Conservation (phyloP, 1,284 basidiomycete genomes). For the Papiliotrema flavescens region DNA sequence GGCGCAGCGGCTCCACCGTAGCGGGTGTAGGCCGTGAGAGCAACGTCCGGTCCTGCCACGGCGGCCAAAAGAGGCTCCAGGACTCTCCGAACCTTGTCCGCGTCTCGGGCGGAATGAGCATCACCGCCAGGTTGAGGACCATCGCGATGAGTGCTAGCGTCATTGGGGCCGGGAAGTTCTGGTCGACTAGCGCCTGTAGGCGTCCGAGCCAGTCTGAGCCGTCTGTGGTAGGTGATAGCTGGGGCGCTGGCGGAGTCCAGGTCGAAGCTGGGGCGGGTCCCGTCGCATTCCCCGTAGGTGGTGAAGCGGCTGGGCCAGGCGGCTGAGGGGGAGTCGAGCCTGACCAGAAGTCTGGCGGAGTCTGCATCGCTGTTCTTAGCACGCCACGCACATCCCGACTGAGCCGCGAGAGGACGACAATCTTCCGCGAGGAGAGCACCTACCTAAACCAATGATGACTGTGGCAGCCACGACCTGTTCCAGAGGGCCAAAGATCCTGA, state of each 20-base stretch:
- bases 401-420: no score
- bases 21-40: not conserved
- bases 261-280: not conserved
- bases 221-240: not conserved
- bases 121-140: slow-evolving; percentile 11
- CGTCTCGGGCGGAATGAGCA: slow-evolving; percentile 12
- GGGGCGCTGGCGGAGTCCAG: not conserved
- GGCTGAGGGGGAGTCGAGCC: not conserved
- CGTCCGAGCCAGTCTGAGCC: no score
- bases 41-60: slow-evolving; percentile 24
- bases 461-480: slow-evolving; percentile 29
- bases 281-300: not conserved
- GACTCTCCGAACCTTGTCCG: slow-evolving; percentile 13
- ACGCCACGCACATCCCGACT: not conserved
- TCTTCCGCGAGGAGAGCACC: not conserved
- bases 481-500: slow-evolving; percentile 35
- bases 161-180: not conserved
- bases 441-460: slow-evolving; percentile 30
- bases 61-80: slow-evolving; percentile 32
- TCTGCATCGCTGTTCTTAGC: slow-evolving; percentile 17
- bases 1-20: not conserved
- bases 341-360: slow-evolving; percentile 8
- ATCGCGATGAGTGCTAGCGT: slow-evolving; percentile 5
- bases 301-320: not conserved
- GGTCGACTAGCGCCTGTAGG: not conserved